Base-by-base conservation (phyloP, 164 flowering plant genomes). In the Macadamia tetraphylla region DNA sequence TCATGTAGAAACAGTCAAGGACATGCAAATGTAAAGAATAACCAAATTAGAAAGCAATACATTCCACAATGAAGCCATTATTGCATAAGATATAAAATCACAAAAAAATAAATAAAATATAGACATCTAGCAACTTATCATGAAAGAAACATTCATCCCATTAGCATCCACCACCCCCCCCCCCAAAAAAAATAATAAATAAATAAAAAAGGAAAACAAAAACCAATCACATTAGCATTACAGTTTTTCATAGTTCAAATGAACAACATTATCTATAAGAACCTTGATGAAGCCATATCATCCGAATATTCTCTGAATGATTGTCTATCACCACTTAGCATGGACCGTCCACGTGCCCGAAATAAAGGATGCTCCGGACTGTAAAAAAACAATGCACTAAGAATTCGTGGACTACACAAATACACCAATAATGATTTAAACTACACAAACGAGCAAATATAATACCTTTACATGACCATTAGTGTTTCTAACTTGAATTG, bases 281-380 rank as follows among this genome's bases (percentile, higher is more conserved):
- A 94, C 99, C 99, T 94, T 73, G 98, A 86, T 64, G 89, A 67
- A 72, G 83, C 75, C 46, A 75, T 68, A 29, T 85, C 89, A 75
- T 90, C 87, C 15, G 76, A 62, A 76, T 58, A 88, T 76, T 88
- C 96, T 76, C 87, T 76, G 68, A 84, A 80, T 61, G 90, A 76
- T 68, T 86, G 88, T 74, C 85, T 82, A 75, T 88, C 92, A 69
- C 97, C 97, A 68, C 98, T 81, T 71, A 95, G 94, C 87, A 95
- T 82, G 63, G 98, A 92, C 62, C 96, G 78, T 30, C 88, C 89
- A 70, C 92, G 94, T 67, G 91, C 81, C 73, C 88, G 87, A 67
- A 83, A 74, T 61, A 92, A 81, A 67, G 99, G 99, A 82, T 92
- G 96, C 79, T 95, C 99, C 66, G 99, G 99, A 78, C 99, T 95